Evolutionary conservation across 805 yeast species (phyloP).

Genomic region (Candida vartiovaarae): DNA sequence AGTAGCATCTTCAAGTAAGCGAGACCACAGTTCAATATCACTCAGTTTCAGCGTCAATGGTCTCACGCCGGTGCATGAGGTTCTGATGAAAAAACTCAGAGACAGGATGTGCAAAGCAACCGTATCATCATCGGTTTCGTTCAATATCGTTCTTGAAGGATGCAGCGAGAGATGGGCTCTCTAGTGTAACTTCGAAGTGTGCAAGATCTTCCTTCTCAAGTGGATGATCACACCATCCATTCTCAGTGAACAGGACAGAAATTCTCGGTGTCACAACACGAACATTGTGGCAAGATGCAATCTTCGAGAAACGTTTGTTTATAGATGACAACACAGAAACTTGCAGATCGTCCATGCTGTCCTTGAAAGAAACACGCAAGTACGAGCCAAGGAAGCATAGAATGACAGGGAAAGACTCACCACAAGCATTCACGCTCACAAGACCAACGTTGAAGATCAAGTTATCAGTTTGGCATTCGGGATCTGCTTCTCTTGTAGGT

Average conservation of each 20-base stretch:
- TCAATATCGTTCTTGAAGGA: conserved; percentile 9
- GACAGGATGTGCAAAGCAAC: conserved; percentile 16
- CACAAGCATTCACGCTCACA: conserved; percentile 40
- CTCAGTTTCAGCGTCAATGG: conserved; percentile 6
- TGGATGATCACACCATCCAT: conserved; percentile 13
- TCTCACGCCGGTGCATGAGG: background rate
- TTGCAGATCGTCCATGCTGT: conserved; percentile 60
- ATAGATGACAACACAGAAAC: conserved; percentile 45
- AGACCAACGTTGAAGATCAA: conserved; percentile 49
- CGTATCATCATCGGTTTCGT: conserved; percentile 10
- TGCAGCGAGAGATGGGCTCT: conserved; percentile 20
- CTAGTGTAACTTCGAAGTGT: conserved; percentile 7
- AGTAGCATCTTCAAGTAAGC: conserved; percentile 1
- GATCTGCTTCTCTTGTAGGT: conserved; percentile 24
- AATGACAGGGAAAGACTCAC: conserved; percentile 34
- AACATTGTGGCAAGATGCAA: conserved; percentile 33
- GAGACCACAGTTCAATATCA: conserved; percentile 29
- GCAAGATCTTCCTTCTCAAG: conserved; percentile 13
- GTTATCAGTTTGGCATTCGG: conserved; percentile 45
- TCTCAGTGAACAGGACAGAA: conserved; percentile 32
- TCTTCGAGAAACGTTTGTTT: conserved; percentile 25
- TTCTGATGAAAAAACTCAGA: conserved; percentile 2
- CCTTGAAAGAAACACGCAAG: conserved; percentile 34
- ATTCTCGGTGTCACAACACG: conserved; percentile 43
- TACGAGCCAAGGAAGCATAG: conserved; percentile 30